Conservation (phyloP, 2,329 filamentous ascomycete genomes). For the Phaeomoniella chlamydospora region DNA sequence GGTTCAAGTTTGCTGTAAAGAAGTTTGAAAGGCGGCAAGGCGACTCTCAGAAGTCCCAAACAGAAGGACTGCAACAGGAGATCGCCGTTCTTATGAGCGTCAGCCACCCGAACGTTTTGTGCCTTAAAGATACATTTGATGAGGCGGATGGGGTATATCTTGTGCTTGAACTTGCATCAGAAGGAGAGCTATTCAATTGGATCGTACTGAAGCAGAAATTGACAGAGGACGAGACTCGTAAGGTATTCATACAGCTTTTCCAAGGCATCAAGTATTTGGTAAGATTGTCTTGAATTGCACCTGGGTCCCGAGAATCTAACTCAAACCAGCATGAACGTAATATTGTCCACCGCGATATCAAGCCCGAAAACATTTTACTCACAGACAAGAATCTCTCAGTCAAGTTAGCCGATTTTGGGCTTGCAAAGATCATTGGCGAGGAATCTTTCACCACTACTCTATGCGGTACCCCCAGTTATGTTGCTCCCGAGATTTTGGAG, state of each 20-base stretch:
- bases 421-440: constrained; percentile 97
- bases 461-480: constrained; percentile 91
- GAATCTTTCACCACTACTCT: constrained; percentile 95
- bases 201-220: constrained; percentile 87
- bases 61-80: constrained; percentile 81
- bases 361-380: constrained; percentile 89
- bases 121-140: constrained; percentile 88
- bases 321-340: constrained; percentile 95
- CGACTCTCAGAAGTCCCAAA: constrained; percentile 69
- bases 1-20: constrained; percentile 80
- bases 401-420: constrained; percentile 89
- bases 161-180: constrained; percentile 75
- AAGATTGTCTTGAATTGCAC: constrained; percentile 20
- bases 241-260: constrained; percentile 81
- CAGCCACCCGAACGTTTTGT: constrained; percentile 83
- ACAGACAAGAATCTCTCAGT: constrained; percentile 72
- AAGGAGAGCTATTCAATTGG: constrained; percentile 91
- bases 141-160: constrained; percentile 83
- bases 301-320: constrained; percentile 7
- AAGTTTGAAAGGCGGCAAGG: constrained; percentile 77
- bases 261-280: constrained; percentile 92
- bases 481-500: constrained; percentile 87
- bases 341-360: constrained; percentile 95
- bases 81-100: constrained; percentile 96
- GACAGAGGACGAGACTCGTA: constrained; percentile 68